A percentile compares a stretch with the other conserved stretches of the same genome.
Evolutionary conservation across 1,284 basidiomycete species (phyloP).

Genomic region (Veloporphyrellus conicus): DNA sequence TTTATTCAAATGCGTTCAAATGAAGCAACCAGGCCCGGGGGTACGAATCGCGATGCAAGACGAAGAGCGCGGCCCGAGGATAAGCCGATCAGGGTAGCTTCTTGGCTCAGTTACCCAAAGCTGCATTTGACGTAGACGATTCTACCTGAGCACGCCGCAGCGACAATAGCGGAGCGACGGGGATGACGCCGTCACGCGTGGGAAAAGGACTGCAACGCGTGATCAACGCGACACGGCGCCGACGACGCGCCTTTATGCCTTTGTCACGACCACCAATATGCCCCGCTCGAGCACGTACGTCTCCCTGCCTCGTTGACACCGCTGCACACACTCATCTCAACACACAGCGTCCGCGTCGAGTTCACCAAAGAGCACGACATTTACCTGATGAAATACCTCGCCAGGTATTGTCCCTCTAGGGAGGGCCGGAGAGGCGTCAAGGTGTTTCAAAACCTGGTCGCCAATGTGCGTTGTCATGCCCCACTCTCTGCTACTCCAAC

Average conservation of each 20-base stretch:
- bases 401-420: slow-evolving; percentile 18
- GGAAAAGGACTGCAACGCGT: slow-evolving; percentile 10
- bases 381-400: slow-evolving; percentile 23
- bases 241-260: neutral
- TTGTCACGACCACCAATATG: slow-evolving; percentile 6
- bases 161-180: no score
- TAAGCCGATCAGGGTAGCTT: no score
- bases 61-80: no score
- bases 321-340: slow-evolving; percentile 2
- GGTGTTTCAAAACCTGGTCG: slow-evolving; percentile 37
- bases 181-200: neutral
- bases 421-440: slow-evolving; percentile 39
- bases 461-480: slow-evolving; percentile 28
- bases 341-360: slow-evolving; percentile 14
- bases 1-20: no score
- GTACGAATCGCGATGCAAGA: no score
- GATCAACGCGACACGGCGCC: slow-evolving; percentile 11
- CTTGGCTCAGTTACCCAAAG: no score
- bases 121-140: no score
- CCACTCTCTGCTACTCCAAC: neutral
- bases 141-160: no score
- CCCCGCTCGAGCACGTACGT: slow-evolving; percentile 10
- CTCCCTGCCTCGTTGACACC: no score
- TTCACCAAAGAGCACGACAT: slow-evolving; percentile 18
- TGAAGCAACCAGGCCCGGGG: no score